A percentile compares a stretch with the other conserved stretches of the same genome.
These are phyloP conservation scores for Exidia glandulosa DNA, from an alignment of 768 basidiomycete genomes.

Conservation along the genomic window DNA sequence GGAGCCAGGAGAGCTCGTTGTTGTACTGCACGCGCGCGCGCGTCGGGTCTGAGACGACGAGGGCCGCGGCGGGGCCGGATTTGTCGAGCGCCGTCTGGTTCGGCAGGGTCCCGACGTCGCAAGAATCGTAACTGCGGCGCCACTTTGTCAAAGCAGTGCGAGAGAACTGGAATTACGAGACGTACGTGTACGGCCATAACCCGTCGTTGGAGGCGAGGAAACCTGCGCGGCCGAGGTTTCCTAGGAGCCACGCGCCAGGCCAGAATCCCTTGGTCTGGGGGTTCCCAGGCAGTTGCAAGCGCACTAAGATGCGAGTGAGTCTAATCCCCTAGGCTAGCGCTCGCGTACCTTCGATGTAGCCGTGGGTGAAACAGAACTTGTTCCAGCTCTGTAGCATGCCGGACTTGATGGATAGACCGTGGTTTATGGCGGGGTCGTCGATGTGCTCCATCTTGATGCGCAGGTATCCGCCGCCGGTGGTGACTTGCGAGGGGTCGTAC, in stretches of 20 bases:
- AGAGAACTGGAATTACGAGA: slow-evolving; percentile 14
- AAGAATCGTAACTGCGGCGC: slow-evolving; percentile 34
- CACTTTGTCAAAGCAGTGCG: neutral
- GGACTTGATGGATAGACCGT: slow-evolving; percentile 23
- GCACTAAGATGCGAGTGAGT: slow-evolving; percentile 25
- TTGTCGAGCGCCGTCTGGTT: slow-evolving; percentile 53
- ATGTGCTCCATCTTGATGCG: slow-evolving; percentile 7
- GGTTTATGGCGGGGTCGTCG: slow-evolving; percentile 4
- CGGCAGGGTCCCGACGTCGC: slow-evolving; percentile 48
- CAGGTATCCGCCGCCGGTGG: slow-evolving; percentile 32
- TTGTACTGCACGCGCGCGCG: slow-evolving; percentile 34
- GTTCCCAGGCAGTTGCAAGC: slow-evolving; percentile 59
- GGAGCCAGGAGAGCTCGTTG: slow-evolving; percentile 26
- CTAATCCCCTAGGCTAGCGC: slow-evolving; percentile 11
- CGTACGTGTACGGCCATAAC: slow-evolving; percentile 29
- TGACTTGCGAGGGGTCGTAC: slow-evolving; percentile 35
- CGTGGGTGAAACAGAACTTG: slow-evolving; percentile 19
- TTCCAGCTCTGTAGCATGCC: slow-evolving; percentile 15
- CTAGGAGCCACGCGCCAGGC: slow-evolving; percentile 14
- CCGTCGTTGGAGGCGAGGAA: slow-evolving; percentile 33
- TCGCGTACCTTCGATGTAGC: slow-evolving; percentile 12
- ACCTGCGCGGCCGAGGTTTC: slow-evolving; percentile 20
- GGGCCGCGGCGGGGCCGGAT: slow-evolving; percentile 18
- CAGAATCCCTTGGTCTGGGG: slow-evolving; percentile 48
- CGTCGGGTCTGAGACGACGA: slow-evolving; percentile 17